phyloP scores from a whole-genome alignment of 2,329 filamentous ascomycete genomes.

The Penicillium brevicompactum region DNA sequence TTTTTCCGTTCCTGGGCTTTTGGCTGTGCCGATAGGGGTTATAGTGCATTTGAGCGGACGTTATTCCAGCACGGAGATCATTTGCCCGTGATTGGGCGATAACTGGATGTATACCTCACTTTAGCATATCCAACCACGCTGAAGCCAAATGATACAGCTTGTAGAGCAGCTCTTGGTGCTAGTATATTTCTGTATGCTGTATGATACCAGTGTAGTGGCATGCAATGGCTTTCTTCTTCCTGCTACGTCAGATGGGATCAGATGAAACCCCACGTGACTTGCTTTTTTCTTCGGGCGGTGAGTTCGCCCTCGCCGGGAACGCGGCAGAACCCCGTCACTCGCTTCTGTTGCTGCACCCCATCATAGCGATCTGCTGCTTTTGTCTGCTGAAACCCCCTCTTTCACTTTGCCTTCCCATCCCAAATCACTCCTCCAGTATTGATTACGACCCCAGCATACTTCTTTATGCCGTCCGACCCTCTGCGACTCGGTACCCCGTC shows the following conservation, averaged over 20 bases:
- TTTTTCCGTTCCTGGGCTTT: neutral
- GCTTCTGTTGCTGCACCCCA: constrained; percentile 30
- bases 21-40: neutral
- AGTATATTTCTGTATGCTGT: neutral
- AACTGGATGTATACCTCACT: neutral
- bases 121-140: neutral
- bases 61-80: neutral
- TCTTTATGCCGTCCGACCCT: constrained; percentile 37
- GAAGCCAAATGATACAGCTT: neutral
- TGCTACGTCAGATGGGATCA: constrained; percentile 25
- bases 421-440: constrained; percentile 15
- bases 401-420: constrained; percentile 17
- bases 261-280: constrained; percentile 20
- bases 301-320: constrained; percentile 18
- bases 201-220: neutral
- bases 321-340: constrained; percentile 30
- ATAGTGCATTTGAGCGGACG: neutral
- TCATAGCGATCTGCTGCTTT: constrained; percentile 24
- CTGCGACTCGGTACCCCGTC: constrained; percentile 35
- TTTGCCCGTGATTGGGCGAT: neutral
- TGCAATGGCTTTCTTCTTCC: neutral
- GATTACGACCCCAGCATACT: constrained; percentile 12
- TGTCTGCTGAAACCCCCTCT: constrained; percentile 14
- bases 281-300: constrained; percentile 26
- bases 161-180: neutral